A percentile compares a stretch with the other conserved stretches of the same genome.
These are phyloP conservation scores for Picea abies DNA, from an alignment of 83 land plant species.

Conservation along the genomic window DNA sequence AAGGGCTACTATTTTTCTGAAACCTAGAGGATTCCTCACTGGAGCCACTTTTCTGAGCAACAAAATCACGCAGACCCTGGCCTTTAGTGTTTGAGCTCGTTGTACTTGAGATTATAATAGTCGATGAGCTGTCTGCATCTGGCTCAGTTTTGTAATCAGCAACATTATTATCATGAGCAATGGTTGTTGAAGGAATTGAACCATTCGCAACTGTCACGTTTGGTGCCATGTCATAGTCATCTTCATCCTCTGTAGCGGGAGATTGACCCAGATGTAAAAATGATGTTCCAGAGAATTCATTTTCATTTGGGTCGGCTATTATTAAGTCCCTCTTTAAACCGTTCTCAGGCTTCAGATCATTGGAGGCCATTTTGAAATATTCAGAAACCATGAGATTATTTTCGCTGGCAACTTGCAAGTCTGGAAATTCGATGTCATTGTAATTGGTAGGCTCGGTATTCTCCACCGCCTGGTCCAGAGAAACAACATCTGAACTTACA, in stretches of 20 bases:
- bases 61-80: background rate
- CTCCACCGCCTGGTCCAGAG: slow-evolving; percentile 8
- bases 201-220: background rate
- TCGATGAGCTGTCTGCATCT: background rate
- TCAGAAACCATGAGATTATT: slow-evolving; percentile 66
- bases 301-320: background rate
- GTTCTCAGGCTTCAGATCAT: slow-evolving; percentile 31
- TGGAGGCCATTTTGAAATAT: slow-evolving; percentile 44
- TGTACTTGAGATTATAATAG: background rate
- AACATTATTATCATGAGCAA: background rate
- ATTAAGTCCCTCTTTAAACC: slow-evolving; percentile 12
- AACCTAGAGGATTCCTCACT: slow-evolving; percentile 18
- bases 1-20: slow-evolving; percentile 13
- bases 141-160: background rate
- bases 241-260: slow-evolving; percentile 8
- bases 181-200: background rate
- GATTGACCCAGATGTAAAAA: slow-evolving; percentile 2
- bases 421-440: slow-evolving; percentile 71
- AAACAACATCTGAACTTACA: slow-evolving; percentile 10
- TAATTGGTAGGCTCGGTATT: slow-evolving; percentile 16
- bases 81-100: background rate
- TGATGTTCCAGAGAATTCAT: slow-evolving; percentile 3
- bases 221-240: slow-evolving; percentile 12
- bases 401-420: slow-evolving; percentile 60
- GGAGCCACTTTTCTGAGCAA: background rate